Evolutionary conservation across 371 early-diverging fungal species (phyloP).

Genomic region (Umbelopsis sp.): DNA sequence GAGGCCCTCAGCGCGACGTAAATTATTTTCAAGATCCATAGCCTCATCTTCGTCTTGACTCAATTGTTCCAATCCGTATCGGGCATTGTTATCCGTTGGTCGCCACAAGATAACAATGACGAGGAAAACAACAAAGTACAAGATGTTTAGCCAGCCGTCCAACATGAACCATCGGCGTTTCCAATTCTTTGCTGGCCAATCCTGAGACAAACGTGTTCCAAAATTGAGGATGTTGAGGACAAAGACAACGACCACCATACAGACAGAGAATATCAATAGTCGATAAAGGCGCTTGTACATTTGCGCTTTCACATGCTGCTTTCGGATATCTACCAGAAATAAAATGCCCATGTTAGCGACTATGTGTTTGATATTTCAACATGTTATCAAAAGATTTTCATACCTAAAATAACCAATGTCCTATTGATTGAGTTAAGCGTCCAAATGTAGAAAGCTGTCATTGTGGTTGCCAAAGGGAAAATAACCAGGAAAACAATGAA

Average conservation of each 20-base stretch:
- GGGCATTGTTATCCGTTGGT: slow-evolving; percentile 90
- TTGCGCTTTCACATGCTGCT: slow-evolving; percentile 84
- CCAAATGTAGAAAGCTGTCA: slow-evolving; percentile 95
- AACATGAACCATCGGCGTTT: slow-evolving; percentile 88
- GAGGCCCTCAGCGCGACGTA: slow-evolving; percentile 54
- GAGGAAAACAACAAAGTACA: slow-evolving; percentile 83
- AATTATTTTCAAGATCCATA: slow-evolving; percentile 57
- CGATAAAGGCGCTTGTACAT: slow-evolving; percentile 91
- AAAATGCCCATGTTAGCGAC: slow-evolving; percentile 47
- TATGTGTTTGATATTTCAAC: slow-evolving; percentile 23
- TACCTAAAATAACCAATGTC: slow-evolving; percentile 39
- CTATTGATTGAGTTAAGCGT: slow-evolving; percentile 54
- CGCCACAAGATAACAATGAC: slow-evolving; percentile 88
- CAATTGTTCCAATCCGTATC: slow-evolving; percentile 67
- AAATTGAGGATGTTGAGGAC: slow-evolving; percentile 80
- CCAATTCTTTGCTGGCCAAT: slow-evolving; percentile 86
- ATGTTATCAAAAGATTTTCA: not conserved
- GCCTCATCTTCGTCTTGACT: slow-evolving; percentile 64
- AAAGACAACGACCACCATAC: slow-evolving; percentile 77
- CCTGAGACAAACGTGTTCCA: slow-evolving; percentile 57
- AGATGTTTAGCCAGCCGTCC: slow-evolving; percentile 85
- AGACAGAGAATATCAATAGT: slow-evolving; percentile 76
- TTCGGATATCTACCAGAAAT: slow-evolving; percentile 55
- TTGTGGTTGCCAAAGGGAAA: slow-evolving; percentile 86
- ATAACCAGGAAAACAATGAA: slow-evolving; percentile 79